Base-by-base conservation (phyloP, 2,329 filamentous ascomycete species). In the Neofusicoccum sp. region DNA sequence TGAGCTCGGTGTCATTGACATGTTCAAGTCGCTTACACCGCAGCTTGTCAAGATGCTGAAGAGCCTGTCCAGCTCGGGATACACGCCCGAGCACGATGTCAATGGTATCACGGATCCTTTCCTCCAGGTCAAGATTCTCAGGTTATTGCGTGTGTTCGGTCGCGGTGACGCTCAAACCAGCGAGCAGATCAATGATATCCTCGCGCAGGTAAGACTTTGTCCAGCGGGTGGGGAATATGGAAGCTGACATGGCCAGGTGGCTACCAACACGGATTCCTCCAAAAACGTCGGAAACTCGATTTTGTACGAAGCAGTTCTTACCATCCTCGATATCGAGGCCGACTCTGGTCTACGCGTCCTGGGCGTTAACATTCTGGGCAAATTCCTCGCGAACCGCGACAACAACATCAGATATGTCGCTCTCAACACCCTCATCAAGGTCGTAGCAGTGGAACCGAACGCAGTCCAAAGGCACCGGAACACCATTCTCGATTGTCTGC, bases 281-380 rank as follows among this genome's bases (percentile, higher is more conserved):
- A 99, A 99, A 82, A 99, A 99, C 68, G 95, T 99, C 45, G 95
- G 95, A 66, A 99, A 99, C 76, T 94, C 95, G 0, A 99, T 99
- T 70, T 83, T 99, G 6, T 99, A 99, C 79, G 95, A 99, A 79
- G 91, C 95, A 1, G 95, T 99, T 41, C 87, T 95, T 47, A 99
- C 95, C 0, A 99, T 99, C 68, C 87, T 99, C 54, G 95, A 99
- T 69, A 98, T 99, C 61, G 95, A 99, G 77, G 96, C 95, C 28
- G 96, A 99, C 74, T 97, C 95, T 8, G 94, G 95, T 39, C 81
- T 99, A 66, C 86, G 96, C 56, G 95, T 99, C 28, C 84, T 99
- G 31, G 95, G 95, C 72, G 95, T 99, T 70, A 99, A 99, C 75
- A 99, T 99, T 68, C 86, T 99, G 29, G 95, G 96, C 75, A 99